These are phyloP conservation scores for Aspergillus tanneri DNA, from an alignment of 2,329 filamentous ascomycete species.

Conservation along the genomic window DNA sequence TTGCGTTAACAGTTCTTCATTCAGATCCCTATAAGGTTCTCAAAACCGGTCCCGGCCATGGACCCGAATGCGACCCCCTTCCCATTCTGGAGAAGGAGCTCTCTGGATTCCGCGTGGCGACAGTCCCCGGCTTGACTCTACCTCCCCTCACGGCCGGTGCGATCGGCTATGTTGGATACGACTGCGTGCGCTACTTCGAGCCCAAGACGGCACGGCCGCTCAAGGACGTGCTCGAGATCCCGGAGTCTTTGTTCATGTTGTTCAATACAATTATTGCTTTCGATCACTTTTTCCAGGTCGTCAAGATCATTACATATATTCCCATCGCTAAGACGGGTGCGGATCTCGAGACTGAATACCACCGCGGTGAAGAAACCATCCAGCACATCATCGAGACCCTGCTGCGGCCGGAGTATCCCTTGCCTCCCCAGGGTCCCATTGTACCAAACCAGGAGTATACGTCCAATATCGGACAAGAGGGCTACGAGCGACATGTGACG, in stretches of 20 bases:
- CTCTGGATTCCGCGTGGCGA: conserved; percentile 72
- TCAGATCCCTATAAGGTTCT: conserved; percentile 71
- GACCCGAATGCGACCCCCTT: conserved; percentile 78
- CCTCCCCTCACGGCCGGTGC: conserved; percentile 88
- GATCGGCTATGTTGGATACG: conserved; percentile 95
- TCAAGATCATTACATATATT: conserved; percentile 92
- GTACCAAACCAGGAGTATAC: conserved; percentile 72
- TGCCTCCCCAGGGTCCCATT: conserved; percentile 75
- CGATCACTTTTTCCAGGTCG: conserved; percentile 88
- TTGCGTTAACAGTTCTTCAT: conserved; percentile 12
- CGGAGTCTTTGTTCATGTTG: conserved; percentile 95
- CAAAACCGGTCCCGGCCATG: conserved; percentile 83
- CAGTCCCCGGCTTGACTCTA: conserved; percentile 76
- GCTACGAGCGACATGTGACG: conserved; percentile 88
- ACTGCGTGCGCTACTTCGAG: conserved; percentile 97
- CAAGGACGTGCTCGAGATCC: conserved; percentile 83
- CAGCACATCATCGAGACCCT: conserved; percentile 68
- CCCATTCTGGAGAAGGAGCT: conserved; percentile 80
- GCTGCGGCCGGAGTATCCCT: conserved; percentile 69
- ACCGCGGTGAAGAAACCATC: conserved; percentile 63
- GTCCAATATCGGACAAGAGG: conserved; percentile 84
- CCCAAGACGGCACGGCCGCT: conserved; percentile 88
- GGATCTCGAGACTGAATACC: conserved; percentile 67
- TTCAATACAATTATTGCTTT: conserved; percentile 93
- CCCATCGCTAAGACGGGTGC: conserved; percentile 61